These are phyloP conservation scores for Tuber calosporum DNA, from an alignment of 495 filamentous ascomycete species.

Conservation along the genomic window DNA sequence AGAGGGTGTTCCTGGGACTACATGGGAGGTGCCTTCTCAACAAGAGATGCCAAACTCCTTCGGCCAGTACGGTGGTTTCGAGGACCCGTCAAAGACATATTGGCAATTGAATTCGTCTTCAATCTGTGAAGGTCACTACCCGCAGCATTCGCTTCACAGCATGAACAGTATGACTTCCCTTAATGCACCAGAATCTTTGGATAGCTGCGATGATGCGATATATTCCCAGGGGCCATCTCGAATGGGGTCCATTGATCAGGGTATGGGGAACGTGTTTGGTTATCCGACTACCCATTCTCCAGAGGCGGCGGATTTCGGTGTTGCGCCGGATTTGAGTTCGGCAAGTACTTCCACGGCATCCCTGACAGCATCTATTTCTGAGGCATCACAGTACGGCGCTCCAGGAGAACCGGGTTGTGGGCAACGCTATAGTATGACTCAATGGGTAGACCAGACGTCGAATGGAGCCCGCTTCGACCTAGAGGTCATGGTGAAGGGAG, in stretches of 20 bases:
- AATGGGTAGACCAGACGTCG: constrained; percentile 31
- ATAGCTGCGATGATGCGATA: constrained; percentile 31
- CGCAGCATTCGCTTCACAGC: constrained; percentile 23
- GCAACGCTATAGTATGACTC: constrained; percentile 27
- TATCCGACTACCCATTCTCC: constrained; percentile 37
- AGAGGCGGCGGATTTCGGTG: constrained; percentile 29
- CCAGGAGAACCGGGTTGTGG: constrained; percentile 1
- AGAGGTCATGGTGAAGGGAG: neutral
- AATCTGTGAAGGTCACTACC: constrained; percentile 25
- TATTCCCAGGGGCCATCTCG: constrained; percentile 38
- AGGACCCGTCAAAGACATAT: constrained; percentile 35
- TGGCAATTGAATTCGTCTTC: constrained; percentile 35
- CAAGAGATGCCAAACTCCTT: constrained; percentile 19
- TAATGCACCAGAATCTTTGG: constrained; percentile 28
- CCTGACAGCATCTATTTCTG: constrained; percentile 38
- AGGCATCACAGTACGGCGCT: constrained; percentile 36
- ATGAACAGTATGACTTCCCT: constrained; percentile 16
- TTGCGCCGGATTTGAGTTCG: constrained; percentile 34
- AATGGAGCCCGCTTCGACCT: neutral
- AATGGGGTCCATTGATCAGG: constrained; percentile 39
- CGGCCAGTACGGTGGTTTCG: constrained; percentile 11
- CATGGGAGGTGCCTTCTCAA: constrained; percentile 25
- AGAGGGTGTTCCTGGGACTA: neutral
- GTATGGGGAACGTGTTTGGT: constrained; percentile 28
- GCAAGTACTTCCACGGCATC: constrained; percentile 40